Percentiles rank a stretch among this genome's conserved stretches.
phyloP scores from a whole-genome alignment of 192 early-diverging fungal species.

The Phlyctochytrium planicorne region DNA sequence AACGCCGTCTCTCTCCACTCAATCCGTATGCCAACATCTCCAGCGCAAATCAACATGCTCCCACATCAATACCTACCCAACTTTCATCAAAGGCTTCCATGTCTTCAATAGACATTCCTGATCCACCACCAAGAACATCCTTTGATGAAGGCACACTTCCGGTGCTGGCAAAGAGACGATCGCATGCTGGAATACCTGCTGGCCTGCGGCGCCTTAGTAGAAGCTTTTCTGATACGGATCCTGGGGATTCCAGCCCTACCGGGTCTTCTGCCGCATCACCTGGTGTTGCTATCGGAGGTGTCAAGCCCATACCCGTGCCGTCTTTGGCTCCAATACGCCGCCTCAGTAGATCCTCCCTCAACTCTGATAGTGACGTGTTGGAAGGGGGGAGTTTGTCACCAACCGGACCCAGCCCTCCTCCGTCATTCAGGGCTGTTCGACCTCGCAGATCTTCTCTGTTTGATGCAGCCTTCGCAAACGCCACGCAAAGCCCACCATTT shows the following conservation, averaged over 20 bases:
- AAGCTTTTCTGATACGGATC: conserved; percentile 28
- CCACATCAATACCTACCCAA: not conserved
- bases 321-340: conserved; percentile 15
- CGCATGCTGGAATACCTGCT: conserved; percentile 27
- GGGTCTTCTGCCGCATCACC: not conserved
- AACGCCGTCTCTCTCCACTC: conserved; percentile 27
- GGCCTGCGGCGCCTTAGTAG: conserved; percentile 27
- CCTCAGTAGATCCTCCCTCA: conserved; percentile 10
- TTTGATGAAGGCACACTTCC: not conserved
- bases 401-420: not conserved
- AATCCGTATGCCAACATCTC: conserved; percentile 15
- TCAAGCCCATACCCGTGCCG: conserved; percentile 12
- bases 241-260: conserved; percentile 4
- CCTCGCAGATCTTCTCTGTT: conserved; percentile 12
- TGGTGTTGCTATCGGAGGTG: conserved; percentile 4
- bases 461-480: conserved; percentile 1
- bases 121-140: not conserved
- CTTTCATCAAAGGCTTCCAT: not conserved
- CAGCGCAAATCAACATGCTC: not conserved
- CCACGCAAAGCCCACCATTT: conserved; percentile 5
- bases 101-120: not conserved
- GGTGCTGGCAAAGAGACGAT: conserved; percentile 18
- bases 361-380: conserved; percentile 2
- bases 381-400: not conserved
- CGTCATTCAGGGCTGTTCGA: conserved; percentile 5